phyloP scores from a whole-genome alignment of 208 protist species.

The Wallacemonas collosoma region DNA sequence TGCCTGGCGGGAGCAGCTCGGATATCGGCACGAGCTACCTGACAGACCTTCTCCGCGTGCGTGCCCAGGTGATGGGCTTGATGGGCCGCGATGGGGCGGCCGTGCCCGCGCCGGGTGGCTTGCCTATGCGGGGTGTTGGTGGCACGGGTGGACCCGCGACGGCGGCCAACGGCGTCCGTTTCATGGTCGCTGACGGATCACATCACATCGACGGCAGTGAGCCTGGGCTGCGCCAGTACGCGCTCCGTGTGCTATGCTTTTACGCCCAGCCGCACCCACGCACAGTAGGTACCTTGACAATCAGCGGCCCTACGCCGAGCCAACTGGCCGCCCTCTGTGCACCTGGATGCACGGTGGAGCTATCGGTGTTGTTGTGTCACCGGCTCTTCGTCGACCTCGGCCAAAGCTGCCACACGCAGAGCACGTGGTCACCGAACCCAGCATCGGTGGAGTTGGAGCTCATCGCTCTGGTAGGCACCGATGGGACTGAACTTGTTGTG shows the following conservation, averaged over 20 bases:
- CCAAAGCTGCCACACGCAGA: constrained; percentile 35
- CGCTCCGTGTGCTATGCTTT: neutral
- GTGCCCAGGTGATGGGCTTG: constrained; percentile 6
- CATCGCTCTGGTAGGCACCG: constrained; percentile 31
- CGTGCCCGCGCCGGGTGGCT: neutral
- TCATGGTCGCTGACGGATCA: neutral
- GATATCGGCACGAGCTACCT: neutral
- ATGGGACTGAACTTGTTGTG: constrained; percentile 12
- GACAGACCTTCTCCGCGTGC: constrained; percentile 8
- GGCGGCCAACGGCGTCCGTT: neutral
- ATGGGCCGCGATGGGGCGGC: neutral
- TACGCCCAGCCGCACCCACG: neutral
- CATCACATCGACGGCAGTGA: no score
- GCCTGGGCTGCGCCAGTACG: neutral
- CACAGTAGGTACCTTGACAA: neutral
- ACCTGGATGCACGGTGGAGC: constrained; percentile 54
- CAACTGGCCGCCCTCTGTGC: constrained; percentile 30
- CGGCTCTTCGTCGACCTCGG: constrained; percentile 54
- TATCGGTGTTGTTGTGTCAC: constrained; percentile 50
- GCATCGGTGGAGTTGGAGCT: constrained; percentile 22
- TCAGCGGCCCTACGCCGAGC: neutral
- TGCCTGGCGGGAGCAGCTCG: neutral
- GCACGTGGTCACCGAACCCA: constrained; percentile 27
- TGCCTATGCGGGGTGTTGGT: no score
- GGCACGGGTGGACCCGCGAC: neutral